Evolutionary conservation across 2,329 filamentous ascomycete genomes (phyloP), one percentile per base, ranked within the genome.

Genomic region (Cadophora gregata): DNA sequence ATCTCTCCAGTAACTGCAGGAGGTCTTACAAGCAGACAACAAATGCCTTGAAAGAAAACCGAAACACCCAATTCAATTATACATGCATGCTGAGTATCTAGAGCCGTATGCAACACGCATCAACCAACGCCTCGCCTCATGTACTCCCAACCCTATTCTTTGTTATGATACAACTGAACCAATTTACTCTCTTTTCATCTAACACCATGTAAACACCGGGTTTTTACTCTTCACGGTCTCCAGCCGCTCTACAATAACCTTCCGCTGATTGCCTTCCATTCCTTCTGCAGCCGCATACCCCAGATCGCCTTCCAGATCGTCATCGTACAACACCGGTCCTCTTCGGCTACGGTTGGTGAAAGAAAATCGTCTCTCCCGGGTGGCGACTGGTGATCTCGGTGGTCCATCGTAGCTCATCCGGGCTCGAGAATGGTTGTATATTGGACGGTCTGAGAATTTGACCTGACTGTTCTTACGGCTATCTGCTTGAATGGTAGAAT

Each of bases 181-280:
- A 29, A 24, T 19, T 7, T 51, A 21, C 42, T 51, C 38, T 59
- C 16, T 12, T 14, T 33, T 14, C n/a, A n/a, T 31, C 55, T 82
- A 98, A 83, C 96, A 99, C 92, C 96, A 99, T 53, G 92, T 97
- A 80, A 99, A 99, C 36, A 99, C 93, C 1, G 96, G 96, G 77
- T 97, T 96, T 78, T 91, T 91, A 77, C 90, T 93, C 84, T 98
- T 98, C 69, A 99, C 96, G 67, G 95, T 92, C 83, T 99, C 96
- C 66, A 99, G 81, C 70, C 96, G 85, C 83, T 99, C 96, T 58
- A 99, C 94, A 82, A 99, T 98, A 58, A 99, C 96, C 80, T 96
- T 97, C 74, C 94, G 87, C 77, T 91, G 89, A 75, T 93, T 92
- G 14, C 92, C 92, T 79, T 98, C 96, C 87, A 97, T 93, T 29